phyloP scores from a whole-genome alignment of 768 basidiomycete species.

The Lanmaoa rubissima region DNA sequence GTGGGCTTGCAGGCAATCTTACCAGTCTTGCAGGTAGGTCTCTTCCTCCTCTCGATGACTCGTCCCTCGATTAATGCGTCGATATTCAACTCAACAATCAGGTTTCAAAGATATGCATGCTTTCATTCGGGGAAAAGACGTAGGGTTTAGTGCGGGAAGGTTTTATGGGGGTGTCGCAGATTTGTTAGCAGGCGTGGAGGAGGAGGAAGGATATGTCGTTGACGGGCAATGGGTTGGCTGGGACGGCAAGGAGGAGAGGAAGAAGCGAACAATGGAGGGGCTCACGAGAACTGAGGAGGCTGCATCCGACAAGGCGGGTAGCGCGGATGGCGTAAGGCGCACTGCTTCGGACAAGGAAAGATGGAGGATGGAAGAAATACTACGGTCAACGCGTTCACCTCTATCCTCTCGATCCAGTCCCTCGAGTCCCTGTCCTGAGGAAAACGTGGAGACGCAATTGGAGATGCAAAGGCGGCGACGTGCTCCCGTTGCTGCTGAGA shows the following conservation, averaged over 20 bases:
- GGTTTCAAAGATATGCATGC: constrained; percentile 81
- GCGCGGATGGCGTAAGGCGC: constrained; percentile 5
- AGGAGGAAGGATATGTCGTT: constrained; percentile 43
- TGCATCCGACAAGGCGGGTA: neutral
- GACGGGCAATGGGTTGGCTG: constrained; percentile 24
- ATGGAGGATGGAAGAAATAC: constrained; percentile 25
- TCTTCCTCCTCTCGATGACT: neutral
- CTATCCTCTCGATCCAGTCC: neutral
- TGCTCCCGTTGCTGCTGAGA: neutral
- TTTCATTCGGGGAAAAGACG: constrained; percentile 82
- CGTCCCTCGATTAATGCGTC: neutral
- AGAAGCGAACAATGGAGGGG: neutral
- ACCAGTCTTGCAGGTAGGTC: constrained; percentile 22
- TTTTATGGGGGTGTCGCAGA: constrained; percentile 87
- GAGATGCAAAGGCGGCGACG: neutral
- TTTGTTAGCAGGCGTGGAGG: constrained; percentile 74
- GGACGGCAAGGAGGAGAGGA: constrained; percentile 17
- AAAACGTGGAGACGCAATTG: neutral
- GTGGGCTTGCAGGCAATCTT: constrained; percentile 28
- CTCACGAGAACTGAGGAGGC: constrained; percentile 1
- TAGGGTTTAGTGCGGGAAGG: constrained; percentile 87
- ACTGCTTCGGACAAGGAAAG: constrained; percentile 27
- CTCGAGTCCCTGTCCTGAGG: constrained; percentile 1
- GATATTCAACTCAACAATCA: neutral
- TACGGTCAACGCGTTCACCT: constrained; percentile 12